Evolutionary conservation across 495 filamentous ascomycete genomes (phyloP), one percentile per base, ranked within the genome.

Genomic region (Parmelia sp.): DNA sequence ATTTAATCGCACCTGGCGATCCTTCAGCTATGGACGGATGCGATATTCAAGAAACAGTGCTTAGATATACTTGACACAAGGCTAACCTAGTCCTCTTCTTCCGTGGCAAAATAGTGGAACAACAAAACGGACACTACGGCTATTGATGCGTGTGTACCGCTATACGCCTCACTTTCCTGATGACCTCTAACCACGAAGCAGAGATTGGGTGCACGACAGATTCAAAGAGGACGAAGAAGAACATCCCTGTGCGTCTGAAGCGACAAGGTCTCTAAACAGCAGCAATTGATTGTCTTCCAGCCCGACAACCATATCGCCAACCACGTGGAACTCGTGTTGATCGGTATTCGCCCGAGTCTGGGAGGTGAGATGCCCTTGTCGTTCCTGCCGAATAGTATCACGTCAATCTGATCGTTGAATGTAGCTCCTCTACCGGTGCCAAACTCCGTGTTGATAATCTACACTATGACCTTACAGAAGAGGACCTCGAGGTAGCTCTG

Each of bases 201-300:
- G 90, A 65, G 91, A 96, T 73, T 95, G 91, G 91, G 88, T 93
- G 66, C 91, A 96, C 72, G 91, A 96, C 76, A 88, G 86, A 71
- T 96, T 83, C 69, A 89, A 92, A 71, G 90, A 90, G 68, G 80
- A 80, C 71, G 71, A 76, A 71, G 75, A 76, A 71, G 75, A 82
- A 57, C 63, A 78, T 79, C 68, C 60, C 36, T 31, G 79, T 76
- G 65, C 66, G 72, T 80, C 79, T 76, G 61, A 72, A 36, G n/a
- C 23, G 29, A 23, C 31, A 40, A 35, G 14, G 19, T 42, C 29
- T 59, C 23, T 53, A 33, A 33, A 40, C 21, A 57, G 51, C 44
- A 65, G 58, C 56, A 62, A 62, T 58, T 33, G 49, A 62, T 60
- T 57, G 62, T 25, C 60, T 69, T 63, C 69, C 65, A 68, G 62